phyloP scores from a whole-genome alignment of 345 rosid genomes.

The Euphorbia lathyris region DNA sequence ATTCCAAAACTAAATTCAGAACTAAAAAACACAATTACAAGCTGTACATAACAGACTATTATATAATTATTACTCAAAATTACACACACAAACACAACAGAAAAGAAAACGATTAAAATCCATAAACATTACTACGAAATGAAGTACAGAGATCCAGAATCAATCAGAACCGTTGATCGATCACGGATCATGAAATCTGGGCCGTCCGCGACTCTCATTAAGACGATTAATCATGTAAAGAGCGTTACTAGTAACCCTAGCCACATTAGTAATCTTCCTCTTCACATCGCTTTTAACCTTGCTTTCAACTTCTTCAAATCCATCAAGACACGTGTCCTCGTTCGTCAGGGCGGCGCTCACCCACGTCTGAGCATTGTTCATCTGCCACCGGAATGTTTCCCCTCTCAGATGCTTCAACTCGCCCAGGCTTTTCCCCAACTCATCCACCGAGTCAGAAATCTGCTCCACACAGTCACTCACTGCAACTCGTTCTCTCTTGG shows the following conservation, averaged over 20 bases:
- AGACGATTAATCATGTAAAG: constrained; percentile 72
- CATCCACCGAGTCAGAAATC: constrained; percentile 63
- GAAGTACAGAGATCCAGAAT: too few relatives aligned
- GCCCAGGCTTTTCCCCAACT: constrained; percentile 46
- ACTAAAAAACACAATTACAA: too few relatives aligned
- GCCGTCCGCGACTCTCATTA: constrained; percentile 34
- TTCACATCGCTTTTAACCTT: constrained; percentile 43
- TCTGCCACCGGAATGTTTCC: constrained; percentile 52
- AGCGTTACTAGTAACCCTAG: constrained; percentile 80
- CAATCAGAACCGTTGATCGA: too few relatives aligned
- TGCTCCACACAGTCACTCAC: constrained; percentile 73
- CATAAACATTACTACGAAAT: too few relatives aligned
- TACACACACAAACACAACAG: too few relatives aligned
- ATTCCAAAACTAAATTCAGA: too few relatives aligned
- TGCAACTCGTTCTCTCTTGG: constrained; percentile 46
- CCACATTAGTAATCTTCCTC: constrained; percentile 51
- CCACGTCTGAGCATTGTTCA: constrained; percentile 85
- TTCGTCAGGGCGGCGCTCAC: constrained; percentile 79
- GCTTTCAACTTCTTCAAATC: constrained; percentile 49
- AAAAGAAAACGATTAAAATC: too few relatives aligned
- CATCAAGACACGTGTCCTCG: constrained; percentile 89
- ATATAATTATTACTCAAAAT: too few relatives aligned
- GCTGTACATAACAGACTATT: too few relatives aligned
- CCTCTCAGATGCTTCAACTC: constrained; percentile 61
- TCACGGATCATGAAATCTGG: constrained; percentile 18